These are phyloP conservation scores for Russula virescens DNA, from an alignment of 768 basidiomycete genomes.

Conservation along the genomic window DNA sequence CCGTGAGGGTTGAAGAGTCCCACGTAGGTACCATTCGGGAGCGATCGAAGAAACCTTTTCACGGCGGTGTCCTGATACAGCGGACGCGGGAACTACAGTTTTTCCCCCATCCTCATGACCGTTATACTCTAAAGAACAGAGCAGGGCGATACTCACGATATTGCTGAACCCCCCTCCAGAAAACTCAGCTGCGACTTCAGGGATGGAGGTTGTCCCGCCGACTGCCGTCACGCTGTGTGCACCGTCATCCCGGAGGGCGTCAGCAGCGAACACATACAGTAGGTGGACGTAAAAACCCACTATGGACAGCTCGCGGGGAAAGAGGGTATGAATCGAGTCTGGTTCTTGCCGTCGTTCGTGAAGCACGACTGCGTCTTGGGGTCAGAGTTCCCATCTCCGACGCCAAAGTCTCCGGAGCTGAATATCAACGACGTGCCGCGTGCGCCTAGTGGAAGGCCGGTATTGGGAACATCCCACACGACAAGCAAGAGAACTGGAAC, in stretches of 20 bases:
- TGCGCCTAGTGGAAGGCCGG: conserved; percentile 37
- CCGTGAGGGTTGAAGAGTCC: conserved; percentile 54
- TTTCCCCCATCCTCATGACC: background rate
- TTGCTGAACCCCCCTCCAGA: conserved; percentile 75
- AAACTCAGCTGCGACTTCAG: conserved; percentile 54
- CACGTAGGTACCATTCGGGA: conserved; percentile 43
- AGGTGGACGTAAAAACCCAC: conserved; percentile 19
- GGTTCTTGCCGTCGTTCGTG: conserved; percentile 53
- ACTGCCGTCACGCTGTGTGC: conserved; percentile 57
- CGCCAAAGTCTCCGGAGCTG: conserved; percentile 67
- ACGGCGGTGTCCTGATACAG: conserved; percentile 47
- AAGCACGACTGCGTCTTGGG: conserved; percentile 51
- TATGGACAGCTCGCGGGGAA: conserved; percentile 56
- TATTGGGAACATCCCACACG: background rate
- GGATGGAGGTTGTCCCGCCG: conserved; percentile 54
- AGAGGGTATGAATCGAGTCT: conserved; percentile 41
- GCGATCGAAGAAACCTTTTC: conserved; percentile 35
- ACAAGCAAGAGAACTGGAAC: conserved; percentile 4
- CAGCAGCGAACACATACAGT: background rate
- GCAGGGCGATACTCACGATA: conserved; percentile 38
- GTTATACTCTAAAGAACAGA: background rate
- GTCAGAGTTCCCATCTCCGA: conserved; percentile 54
- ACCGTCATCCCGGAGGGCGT: background rate
- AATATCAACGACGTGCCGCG: conserved; percentile 64
- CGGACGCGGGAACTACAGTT: conserved; percentile 45